phyloP scores from a whole-genome alignment of 2,329 filamentous ascomycete species.

The Aspergillus aculeatinus region DNA sequence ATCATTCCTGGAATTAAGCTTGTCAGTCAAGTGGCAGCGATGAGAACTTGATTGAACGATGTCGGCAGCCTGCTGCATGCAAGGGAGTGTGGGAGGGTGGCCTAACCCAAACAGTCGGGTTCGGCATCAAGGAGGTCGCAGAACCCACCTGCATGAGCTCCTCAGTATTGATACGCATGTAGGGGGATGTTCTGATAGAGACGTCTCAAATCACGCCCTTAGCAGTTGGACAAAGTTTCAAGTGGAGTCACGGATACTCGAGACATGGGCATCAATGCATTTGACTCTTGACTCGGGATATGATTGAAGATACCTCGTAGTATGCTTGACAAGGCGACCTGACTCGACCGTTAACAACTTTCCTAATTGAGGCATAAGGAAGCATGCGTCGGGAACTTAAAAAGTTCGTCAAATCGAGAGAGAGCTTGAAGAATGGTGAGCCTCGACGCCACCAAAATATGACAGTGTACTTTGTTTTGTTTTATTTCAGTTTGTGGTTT shows the following conservation, averaged over 20 bases:
- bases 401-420: too few species aligned
- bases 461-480: too few species aligned
- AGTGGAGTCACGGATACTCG: not conserved
- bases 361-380: not conserved
- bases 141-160: not conserved
- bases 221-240: not conserved
- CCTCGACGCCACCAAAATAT: too few species aligned
- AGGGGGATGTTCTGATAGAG: not conserved
- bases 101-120: slow-evolving; percentile 8
- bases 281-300: not conserved
- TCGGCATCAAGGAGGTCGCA: slow-evolving; percentile 4
- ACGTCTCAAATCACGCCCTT: not conserved
- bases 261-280: not conserved
- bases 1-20: slow-evolving; percentile 8
- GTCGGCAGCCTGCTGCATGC: slow-evolving; percentile 6
- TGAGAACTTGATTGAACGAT: slow-evolving; percentile 3
- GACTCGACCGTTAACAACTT: not conserved
- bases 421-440: too few species aligned
- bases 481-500: too few species aligned
- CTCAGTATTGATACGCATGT: not conserved
- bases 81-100: slow-evolving; percentile 4
- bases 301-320: too few species aligned
- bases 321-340: not conserved
- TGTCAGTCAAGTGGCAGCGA: slow-evolving; percentile 1
- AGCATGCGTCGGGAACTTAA: too few species aligned